Conservation (phyloP, 106 monocot genomes). For the Dendrobium officinale region DNA sequence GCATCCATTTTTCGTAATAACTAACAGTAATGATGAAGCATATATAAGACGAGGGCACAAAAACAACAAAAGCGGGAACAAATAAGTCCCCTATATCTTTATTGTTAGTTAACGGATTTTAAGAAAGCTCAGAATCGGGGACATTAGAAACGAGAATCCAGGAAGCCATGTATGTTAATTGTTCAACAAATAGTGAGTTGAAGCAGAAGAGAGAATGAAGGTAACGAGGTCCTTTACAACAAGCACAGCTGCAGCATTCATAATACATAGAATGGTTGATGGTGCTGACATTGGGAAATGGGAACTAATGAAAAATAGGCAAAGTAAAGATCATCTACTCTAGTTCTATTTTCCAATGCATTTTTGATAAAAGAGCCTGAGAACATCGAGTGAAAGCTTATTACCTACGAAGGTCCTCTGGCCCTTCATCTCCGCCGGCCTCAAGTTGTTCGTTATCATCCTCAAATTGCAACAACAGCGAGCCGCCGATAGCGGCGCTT, state of each 20-base stretch:
- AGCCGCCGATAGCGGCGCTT: background rate
- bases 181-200: background rate
- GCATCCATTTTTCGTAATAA: too few species aligned
- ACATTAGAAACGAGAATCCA: background rate
- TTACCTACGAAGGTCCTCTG: slow-evolving; percentile 7
- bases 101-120: background rate
- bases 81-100: background rate
- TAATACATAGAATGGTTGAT: background rate
- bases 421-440: background rate
- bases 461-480: background rate
- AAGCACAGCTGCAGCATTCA: background rate
- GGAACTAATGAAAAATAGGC: background rate
- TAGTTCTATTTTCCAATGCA: background rate
- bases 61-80: background rate
- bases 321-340: background rate
- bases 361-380: background rate
- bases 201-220: background rate
- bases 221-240: background rate
- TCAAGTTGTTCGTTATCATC: slow-evolving; percentile 2
- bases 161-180: background rate
- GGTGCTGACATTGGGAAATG: background rate
- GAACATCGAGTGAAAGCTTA: background rate
- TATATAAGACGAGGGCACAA: background rate
- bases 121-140: background rate
- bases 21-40: background rate